Evolutionary conservation across 345 rosid species (phyloP), one percentile per base, ranked within the genome.

Genomic region (Cochlearia excelsa): DNA sequence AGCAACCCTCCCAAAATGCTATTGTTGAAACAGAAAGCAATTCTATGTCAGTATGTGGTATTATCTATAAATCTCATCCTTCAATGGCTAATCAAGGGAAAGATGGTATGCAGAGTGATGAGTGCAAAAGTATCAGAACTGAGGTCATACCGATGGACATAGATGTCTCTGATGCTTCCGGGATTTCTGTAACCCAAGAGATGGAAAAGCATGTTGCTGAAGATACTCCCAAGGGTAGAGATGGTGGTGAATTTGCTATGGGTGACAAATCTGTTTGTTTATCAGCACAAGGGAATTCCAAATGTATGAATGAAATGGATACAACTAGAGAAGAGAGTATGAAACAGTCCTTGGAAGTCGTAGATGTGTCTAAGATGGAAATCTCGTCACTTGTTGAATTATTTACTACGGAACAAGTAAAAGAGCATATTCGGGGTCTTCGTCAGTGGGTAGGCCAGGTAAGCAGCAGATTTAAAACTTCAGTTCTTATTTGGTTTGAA

Each of bases 361-460:
- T 81, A 68, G 76, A 52, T 73, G 62, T 37, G 3, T 75, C 85
- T 29, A 89, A 79, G 77, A 82, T 87, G 37, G 87, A 88, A 58
- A 89, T 89, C 77, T 92, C 99, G 49, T 93, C 99, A 61, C 59
- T 89, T 76, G 87, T 88, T 35, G 97, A 93, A 75, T 71, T 89
- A 55, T 93, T 93, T 75, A 89, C 99, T 10, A 97, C 97, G 26
- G 97, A 89, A 74, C 97, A 93, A 84, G 90, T 93, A 39, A 82
- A 84, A 61, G 90, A 80, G 80, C 99, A 93, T 77, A 93, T 93
- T 66, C 70, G 9, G n/a, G 96, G 99, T 53, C 95, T 93, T 59
- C 84, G 99, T 65, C 99, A 68, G 74, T 93, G 99, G 97, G 99
- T 89, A 74, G 97, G 99, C 69, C 99, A 93, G 95, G 99, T 89